Base-by-base conservation (phyloP, 768 basidiomycete species). In the Mycena alexandri region DNA sequence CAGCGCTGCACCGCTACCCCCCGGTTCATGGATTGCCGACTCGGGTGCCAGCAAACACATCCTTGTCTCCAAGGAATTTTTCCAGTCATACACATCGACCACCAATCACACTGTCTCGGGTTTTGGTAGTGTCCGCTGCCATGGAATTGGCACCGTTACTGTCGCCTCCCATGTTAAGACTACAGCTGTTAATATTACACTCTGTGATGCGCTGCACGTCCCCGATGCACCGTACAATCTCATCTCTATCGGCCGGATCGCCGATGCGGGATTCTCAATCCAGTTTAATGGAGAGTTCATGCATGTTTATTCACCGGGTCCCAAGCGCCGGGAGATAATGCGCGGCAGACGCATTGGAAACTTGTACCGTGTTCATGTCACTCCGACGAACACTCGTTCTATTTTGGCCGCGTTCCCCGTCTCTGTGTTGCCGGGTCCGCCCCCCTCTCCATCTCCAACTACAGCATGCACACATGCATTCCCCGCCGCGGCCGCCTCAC, bases 91-190 rank as follows among this genome's bases (percentile, higher is more conserved):
- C 36, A 13, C 62, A 19, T 19, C 46, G 13, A 25, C 48, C 6
- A 36, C 11, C 2, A 64, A 61, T 42, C 47, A 61, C 38, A 50
- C 50, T n/a, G 60, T 61, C 5, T 42, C 50, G 25, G 60, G 60
- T 33, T 64, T 57, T 19, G 44, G 63, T 0, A 64, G 54, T 56
- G 54, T 56, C 55, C 55, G 19, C 24, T 64, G 55, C 38, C 54
- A 50, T 24, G 63, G 63, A 57, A 56, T 47, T 25, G 63, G 63
- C 63, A 64, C 14, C 33, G 47, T 38, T 29, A 46, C 46, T 36
- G 22, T 64, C 44, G 46, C 63, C 29, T 64, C 63, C 34, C 63
- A 64, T n/a, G n/a, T n/a, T n/a, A n/a, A n/a, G n/a, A n/a, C n/a
- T n/a, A n/a, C n/a, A n/a, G n/a, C n/a, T n/a, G n/a, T n/a, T 17